Evolutionary conservation across 441 rosid species (phyloP).

Genomic region (Sinapis alba): DNA sequence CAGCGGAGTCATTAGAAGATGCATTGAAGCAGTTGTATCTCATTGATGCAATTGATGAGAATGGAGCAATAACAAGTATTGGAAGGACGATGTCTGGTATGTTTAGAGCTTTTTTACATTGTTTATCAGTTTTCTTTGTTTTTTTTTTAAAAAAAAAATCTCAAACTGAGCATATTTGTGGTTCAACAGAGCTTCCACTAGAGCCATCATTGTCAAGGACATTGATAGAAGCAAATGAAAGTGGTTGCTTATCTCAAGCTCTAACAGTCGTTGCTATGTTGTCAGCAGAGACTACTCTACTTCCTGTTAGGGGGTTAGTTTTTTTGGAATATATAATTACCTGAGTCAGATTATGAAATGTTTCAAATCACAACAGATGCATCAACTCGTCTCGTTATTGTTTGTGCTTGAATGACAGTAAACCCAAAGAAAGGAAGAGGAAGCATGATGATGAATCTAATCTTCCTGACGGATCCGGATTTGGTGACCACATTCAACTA

Average conservation of each 20-base stretch:
- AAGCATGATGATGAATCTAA: conserved; percentile 53
- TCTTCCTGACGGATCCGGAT: conserved; percentile 95
- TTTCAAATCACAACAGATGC: conserved; percentile 19
- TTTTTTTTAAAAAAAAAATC: neutral
- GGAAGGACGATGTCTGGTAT: conserved; percentile 96
- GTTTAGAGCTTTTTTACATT: conserved; percentile 14
- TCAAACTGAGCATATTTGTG: conserved; percentile 24
- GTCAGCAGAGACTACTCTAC: conserved; percentile 89
- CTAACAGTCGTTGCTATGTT: conserved; percentile 93
- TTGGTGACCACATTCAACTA: conserved; percentile 93
- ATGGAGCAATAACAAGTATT: conserved; percentile 79
- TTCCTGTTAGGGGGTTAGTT: conserved; percentile 73
- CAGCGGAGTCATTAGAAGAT: conserved; percentile 90
- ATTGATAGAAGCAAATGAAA: conserved; percentile 84
- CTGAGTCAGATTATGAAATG: conserved; percentile 15
- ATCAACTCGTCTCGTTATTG: neutral
- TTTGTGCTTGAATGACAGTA: conserved; percentile 49
- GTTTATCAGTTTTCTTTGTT: neutral
- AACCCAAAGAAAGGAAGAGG: conserved; percentile 75
- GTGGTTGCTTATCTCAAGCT: conserved; percentile 89
- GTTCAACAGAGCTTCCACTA: conserved; percentile 80
- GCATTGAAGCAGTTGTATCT: conserved; percentile 90
- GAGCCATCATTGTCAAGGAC: conserved; percentile 98
- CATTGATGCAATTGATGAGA: conserved; percentile 90
- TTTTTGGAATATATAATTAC: conserved; percentile 2